Evolutionary conservation across 129 eudicot genomes (phyloP).

Genomic region (Centella asiatica): DNA sequence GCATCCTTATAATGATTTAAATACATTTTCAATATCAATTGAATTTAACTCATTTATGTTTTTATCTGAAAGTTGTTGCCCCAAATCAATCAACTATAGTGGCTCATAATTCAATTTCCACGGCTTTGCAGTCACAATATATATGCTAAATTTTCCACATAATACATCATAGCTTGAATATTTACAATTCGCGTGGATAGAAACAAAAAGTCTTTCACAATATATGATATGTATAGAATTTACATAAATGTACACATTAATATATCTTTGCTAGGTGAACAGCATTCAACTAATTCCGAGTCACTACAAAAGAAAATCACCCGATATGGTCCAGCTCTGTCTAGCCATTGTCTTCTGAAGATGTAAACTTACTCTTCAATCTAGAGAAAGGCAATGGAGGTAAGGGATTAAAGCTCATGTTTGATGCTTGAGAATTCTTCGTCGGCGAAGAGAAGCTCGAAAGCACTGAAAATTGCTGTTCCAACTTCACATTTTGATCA

Average conservation of each 20-base stretch:
- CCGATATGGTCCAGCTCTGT: conserved; percentile 22
- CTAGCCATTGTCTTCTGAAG: conserved; percentile 48
- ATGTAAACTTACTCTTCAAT: conserved; percentile 61
- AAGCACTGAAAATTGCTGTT: conserved; percentile 46
- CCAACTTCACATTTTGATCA: conserved; percentile 22
- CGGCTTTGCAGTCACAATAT: conserved; percentile 9
- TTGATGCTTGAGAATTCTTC: conserved; percentile 26
- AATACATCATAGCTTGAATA: conserved; percentile 18
- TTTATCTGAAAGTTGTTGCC: not conserved
- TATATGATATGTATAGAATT: not conserved
- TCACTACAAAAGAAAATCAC: not conserved
- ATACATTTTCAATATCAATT: no score
- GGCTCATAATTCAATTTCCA: not conserved
- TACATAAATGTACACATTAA: not conserved
- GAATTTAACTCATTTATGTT: no score
- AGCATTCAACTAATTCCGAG: no score
- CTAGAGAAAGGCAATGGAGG: conserved; percentile 40
- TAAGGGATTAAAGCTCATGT: conserved; percentile 9
- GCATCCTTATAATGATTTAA: no score
- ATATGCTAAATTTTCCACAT: conserved; percentile 24
- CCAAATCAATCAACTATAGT: not conserved
- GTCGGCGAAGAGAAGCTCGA: conserved; percentile 46
- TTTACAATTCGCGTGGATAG: not conserved
- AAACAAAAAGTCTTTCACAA: no score
- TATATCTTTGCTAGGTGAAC: not conserved